Evolutionary conservation across 805 yeast genomes (phyloP).

Genomic region (Maudiozyma bulderi): DNA sequence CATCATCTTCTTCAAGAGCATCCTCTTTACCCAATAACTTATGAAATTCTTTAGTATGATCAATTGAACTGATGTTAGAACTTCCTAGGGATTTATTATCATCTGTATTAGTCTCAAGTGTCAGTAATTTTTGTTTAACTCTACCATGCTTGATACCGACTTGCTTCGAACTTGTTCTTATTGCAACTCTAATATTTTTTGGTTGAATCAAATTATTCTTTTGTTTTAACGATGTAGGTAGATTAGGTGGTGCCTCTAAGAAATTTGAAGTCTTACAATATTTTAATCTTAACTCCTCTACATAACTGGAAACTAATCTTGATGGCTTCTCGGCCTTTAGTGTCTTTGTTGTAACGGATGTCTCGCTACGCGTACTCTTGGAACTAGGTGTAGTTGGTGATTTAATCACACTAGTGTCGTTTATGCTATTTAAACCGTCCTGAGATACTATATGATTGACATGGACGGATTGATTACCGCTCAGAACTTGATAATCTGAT

Average conservation of each 20-base stretch:
- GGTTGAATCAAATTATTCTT: slow-evolving; percentile 27
- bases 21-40: slow-evolving; percentile 19
- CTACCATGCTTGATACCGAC: slow-evolving; percentile 31
- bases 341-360: neutral
- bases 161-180: slow-evolving; percentile 29
- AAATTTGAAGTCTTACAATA: slow-evolving; percentile 27
- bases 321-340: slow-evolving; percentile 15
- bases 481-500: neutral
- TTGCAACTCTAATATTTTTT: slow-evolving; percentile 26
- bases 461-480: neutral
- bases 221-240: slow-evolving; percentile 26
- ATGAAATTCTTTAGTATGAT: slow-evolving; percentile 28
- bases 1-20: slow-evolving; percentile 2
- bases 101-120: slow-evolving; percentile 28
- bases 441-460: neutral
- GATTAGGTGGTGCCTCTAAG: slow-evolving; percentile 29
- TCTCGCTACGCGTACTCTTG: slow-evolving; percentile 2
- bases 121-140: slow-evolving; percentile 26
- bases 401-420: neutral
- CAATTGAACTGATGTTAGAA: slow-evolving; percentile 10
- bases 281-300: slow-evolving; percentile 26
- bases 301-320: slow-evolving; percentile 26
- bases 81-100: slow-evolving; percentile 2
- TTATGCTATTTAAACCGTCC: neutral
- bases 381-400: neutral